These are phyloP conservation scores for Saccharum hybrid DNA, from an alignment of 202 grass and related monocot species.

Conservation along the genomic window DNA sequence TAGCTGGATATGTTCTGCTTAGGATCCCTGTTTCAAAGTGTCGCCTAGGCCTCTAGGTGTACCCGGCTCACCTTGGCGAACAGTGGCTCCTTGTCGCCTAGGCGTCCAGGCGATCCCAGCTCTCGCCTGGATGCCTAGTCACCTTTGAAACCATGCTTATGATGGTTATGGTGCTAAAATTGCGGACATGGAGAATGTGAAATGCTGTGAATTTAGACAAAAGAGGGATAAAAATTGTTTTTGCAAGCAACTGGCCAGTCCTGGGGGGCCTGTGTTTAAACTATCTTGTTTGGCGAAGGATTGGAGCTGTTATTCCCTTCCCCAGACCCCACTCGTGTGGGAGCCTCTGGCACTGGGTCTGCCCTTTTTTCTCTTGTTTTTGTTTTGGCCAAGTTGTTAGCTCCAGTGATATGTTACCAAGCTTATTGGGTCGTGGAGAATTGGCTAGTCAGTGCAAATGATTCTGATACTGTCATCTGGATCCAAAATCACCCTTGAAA, in stretches of 20 bases:
- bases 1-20: constrained; percentile 4
- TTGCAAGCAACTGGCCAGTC: background rate
- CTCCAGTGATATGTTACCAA: background rate
- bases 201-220: background rate
- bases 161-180: constrained; percentile 11
- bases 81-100: no score
- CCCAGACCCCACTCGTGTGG: no score
- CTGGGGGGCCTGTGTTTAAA: background rate
- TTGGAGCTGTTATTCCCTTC: background rate
- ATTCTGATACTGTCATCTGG: background rate
- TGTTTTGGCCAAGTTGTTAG: background rate
- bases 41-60: no score
- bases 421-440: background rate
- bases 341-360: background rate
- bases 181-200: background rate
- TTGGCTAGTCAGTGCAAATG: background rate
- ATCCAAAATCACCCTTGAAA: constrained; percentile 1
- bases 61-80: no score
- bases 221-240: background rate
- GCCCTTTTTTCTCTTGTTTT: background rate
- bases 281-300: no score
- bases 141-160: no score
- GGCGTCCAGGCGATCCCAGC: no score
- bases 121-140: no score
- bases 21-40: no score